Percentiles rank a stretch among this genome's conserved stretches.
These are phyloP conservation scores for Calocera cornea DNA, from an alignment of 768 basidiomycete genomes.

Conservation along the genomic window DNA sequence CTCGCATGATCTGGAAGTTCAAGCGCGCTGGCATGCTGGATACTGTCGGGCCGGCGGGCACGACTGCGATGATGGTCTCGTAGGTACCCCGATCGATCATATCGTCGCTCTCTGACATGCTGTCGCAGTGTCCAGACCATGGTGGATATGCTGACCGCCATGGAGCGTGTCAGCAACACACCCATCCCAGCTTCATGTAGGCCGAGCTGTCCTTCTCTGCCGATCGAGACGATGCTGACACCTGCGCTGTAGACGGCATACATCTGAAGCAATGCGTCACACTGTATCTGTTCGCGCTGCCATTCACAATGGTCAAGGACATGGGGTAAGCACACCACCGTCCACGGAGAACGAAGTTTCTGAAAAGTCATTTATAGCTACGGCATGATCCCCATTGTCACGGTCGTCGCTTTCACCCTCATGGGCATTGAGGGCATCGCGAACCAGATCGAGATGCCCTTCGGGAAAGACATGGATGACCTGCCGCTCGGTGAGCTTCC, in stretches of 20 bases:
- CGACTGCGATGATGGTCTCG: constrained; percentile 65
- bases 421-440: constrained; percentile 96
- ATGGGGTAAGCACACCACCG: constrained; percentile 29
- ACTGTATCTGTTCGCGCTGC: constrained; percentile 80
- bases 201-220: too few species aligned
- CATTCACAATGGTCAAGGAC: constrained; percentile 70
- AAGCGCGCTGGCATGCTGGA: constrained; percentile 72
- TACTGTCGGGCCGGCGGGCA: constrained; percentile 79
- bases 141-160: constrained; percentile 69
- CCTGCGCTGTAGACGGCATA: constrained; percentile 48
- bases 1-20: constrained; percentile 53
- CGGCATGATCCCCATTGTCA: constrained; percentile 49
- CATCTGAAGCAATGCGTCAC: constrained; percentile 94
- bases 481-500: constrained; percentile 56
- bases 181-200: constrained; percentile 68
- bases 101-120: background rate
- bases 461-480: constrained; percentile 59
- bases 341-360: background rate
- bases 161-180: constrained; percentile 87
- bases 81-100: constrained; percentile 22
- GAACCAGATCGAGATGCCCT: constrained; percentile 89
- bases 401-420: constrained; percentile 64
- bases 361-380: background rate
- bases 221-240: background rate
- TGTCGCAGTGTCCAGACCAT: constrained; percentile 54